phyloP scores from a whole-genome alignment of 2,329 filamentous ascomycete genomes.

The Aspergillus caelatus region DNA sequence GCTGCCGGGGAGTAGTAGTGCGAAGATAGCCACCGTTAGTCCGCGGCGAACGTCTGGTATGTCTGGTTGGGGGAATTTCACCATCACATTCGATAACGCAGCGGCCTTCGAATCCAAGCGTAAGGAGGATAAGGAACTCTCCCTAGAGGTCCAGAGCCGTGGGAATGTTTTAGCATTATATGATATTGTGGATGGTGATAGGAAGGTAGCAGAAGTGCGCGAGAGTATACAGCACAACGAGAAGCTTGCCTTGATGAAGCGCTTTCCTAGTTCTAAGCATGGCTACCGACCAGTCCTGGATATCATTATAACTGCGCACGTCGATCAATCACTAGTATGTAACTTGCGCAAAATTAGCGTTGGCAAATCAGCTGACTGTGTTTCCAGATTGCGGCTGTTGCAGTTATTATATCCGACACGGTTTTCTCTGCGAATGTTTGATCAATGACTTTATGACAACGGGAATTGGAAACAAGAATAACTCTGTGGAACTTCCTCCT shows the following conservation, averaged over 20 bases:
- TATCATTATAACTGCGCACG: conserved; percentile 25
- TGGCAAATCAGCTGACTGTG: neutral
- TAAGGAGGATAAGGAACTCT: conserved; percentile 22
- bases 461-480: neutral
- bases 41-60: conserved; percentile 12
- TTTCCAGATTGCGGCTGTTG: neutral
- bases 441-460: neutral
- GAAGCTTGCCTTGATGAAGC: conserved; percentile 15
- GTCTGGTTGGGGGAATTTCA: conserved; percentile 17
- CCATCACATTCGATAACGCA: conserved; percentile 28
- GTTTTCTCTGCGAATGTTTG: neutral
- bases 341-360: neutral
- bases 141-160: conserved; percentile 21
- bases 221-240: conserved; percentile 25
- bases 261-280: conserved; percentile 16
- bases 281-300: conserved; percentile 29
- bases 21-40: conserved; percentile 16
- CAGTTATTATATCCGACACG: neutral
- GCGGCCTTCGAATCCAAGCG: conserved; percentile 20
- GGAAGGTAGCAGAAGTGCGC: conserved; percentile 22
- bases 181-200: conserved; percentile 26
- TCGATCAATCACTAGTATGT: conserved; percentile 30
- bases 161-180: conserved; percentile 21
- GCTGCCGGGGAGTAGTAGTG: conserved; percentile 24
- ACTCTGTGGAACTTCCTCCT: neutral